Evolutionary conservation across 345 rosid genomes (phyloP).

Genomic region (Ceriops tagal): DNA sequence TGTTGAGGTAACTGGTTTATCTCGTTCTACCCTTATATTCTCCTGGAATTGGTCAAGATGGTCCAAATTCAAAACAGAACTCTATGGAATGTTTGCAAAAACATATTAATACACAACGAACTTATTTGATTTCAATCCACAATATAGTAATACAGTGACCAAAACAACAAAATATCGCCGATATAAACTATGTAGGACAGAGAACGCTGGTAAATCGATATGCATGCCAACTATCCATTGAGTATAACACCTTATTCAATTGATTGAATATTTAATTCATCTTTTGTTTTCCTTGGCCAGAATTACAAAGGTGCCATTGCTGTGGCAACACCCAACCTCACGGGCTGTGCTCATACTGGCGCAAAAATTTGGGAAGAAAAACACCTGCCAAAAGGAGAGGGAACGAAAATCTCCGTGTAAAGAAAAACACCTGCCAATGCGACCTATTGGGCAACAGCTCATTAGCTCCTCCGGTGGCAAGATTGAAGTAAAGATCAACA

Average conservation of each 20-base stretch:
- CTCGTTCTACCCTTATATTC: too few relatives aligned
- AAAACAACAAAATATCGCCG: too few relatives aligned
- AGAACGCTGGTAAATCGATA: too few relatives aligned
- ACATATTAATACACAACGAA: too few relatives aligned
- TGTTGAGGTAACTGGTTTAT: too few relatives aligned
- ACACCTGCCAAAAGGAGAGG: slow-evolving; percentile 41
- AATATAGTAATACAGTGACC: too few relatives aligned
- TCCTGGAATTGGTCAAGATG: too few relatives aligned
- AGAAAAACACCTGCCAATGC: not conserved
- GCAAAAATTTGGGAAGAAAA: slow-evolving; percentile 62
- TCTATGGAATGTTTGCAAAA: too few relatives aligned
- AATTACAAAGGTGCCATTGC: slow-evolving; percentile 15
- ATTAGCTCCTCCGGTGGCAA: slow-evolving; percentile 92
- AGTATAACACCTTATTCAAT: not conserved
- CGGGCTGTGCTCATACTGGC: slow-evolving; percentile 36
- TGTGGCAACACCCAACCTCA: slow-evolving; percentile 8
- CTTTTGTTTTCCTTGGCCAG: not conserved
- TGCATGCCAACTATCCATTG: too few relatives aligned
- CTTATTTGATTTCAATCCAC: too few relatives aligned
- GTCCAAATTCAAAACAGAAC: too few relatives aligned
- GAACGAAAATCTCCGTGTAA: not conserved
- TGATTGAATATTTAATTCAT: not conserved
- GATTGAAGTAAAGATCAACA: slow-evolving; percentile 79
- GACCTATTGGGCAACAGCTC: not conserved
- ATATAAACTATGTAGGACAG: too few relatives aligned